A percentile compares a stretch with the other conserved stretches of the same genome.
phyloP scores from a whole-genome alignment of 345 rosid genomes.

The Capsella bursapastoris region DNA sequence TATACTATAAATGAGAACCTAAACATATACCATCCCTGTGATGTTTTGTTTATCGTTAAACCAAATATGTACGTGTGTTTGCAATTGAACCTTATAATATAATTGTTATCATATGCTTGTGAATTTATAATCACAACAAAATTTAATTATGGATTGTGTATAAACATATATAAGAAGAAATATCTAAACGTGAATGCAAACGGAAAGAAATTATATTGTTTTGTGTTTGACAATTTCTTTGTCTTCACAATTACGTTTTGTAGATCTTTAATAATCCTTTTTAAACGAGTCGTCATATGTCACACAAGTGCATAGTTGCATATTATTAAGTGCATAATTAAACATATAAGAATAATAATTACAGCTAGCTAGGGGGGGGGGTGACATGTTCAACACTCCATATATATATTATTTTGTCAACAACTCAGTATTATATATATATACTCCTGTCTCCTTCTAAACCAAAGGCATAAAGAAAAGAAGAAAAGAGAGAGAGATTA shows the following conservation, averaged over 20 bases:
- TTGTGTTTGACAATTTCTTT: neutral
- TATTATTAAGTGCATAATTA: neutral
- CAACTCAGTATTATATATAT: constrained; percentile 14
- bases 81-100: neutral
- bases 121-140: neutral
- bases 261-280: neutral
- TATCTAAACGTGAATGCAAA: neutral
- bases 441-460: neutral
- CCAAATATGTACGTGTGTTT: neutral
- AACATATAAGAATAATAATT: neutral
- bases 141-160: neutral
- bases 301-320: constrained; percentile 11
- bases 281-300: constrained; percentile 10
- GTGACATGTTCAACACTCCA: constrained; percentile 31
- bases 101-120: neutral
- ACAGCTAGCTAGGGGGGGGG: neutral
- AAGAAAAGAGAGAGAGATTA: constrained; percentile 2
- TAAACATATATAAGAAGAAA: neutral
- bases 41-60: neutral
- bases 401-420: constrained; percentile 20
- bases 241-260: neutral
- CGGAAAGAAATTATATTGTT: neutral
- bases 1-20: neutral
- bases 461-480: neutral
- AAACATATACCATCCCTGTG: constrained; percentile 3